phyloP scores from a whole-genome alignment of 23 red algal species.

The Gracilaria domingensis region DNA sequence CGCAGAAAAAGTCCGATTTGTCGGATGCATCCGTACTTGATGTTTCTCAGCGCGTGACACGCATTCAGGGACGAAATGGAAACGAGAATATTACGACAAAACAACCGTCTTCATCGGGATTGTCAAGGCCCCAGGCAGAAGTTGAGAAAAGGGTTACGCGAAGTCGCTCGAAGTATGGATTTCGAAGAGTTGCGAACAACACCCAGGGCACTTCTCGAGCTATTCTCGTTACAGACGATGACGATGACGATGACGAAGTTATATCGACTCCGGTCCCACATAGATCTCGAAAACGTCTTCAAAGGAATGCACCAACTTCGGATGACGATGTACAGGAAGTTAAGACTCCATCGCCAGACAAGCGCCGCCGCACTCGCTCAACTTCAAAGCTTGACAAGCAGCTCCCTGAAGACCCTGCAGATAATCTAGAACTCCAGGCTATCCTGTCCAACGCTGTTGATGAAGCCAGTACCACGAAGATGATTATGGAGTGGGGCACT shows the following conservation, averaged over 20 bases:
- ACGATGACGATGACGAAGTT: conserved; percentile 12
- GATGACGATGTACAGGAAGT: conserved; percentile 27
- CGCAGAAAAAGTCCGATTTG: background rate
- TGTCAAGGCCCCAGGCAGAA: background rate
- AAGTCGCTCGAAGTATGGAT: conserved; percentile 9
- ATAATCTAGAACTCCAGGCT: conserved; percentile 15
- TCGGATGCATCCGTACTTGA: conserved; percentile 10
- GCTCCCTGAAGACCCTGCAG: background rate
- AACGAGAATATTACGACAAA: background rate
- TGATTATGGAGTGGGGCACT: conserved; percentile 11
- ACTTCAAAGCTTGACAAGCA: background rate
- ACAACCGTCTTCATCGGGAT: background rate
- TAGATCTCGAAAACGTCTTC: conserved; percentile 4
- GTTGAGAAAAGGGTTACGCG: conserved; percentile 11
- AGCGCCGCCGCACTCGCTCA: conserved; percentile 10
- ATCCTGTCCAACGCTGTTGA: conserved; percentile 5
- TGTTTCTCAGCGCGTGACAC: background rate
- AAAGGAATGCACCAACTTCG: conserved; percentile 6
- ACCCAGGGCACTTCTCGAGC: background rate
- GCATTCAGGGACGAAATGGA: background rate
- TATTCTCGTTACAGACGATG: background rate
- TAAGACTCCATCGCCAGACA: background rate
- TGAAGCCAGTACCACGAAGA: background rate
- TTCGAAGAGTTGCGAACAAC: background rate
- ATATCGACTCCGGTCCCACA: background rate